Evolutionary conservation across 2,329 filamentous ascomycete genomes (phyloP), one percentile per base, ranked within the genome.

Genomic region (Colletotrichum destructivum): DNA sequence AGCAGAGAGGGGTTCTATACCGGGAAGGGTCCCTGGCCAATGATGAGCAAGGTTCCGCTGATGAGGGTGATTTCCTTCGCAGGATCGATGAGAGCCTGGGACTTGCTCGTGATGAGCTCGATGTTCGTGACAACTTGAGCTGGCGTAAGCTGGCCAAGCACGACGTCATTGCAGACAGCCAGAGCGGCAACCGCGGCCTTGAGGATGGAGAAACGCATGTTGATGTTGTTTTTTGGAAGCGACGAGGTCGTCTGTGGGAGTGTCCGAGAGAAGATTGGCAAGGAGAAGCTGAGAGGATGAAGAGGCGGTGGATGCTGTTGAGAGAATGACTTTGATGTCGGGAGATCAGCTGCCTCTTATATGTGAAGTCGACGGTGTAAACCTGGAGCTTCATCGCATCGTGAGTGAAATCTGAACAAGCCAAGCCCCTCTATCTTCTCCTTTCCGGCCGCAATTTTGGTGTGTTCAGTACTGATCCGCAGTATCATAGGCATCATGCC

Each of bases 1-100:
- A 11, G 8, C 4, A 1, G 5, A 51, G 15, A 26, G 21, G 18
- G 38, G 35, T 68, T 31, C 31, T 12, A 71, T 74, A 80, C 78
- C 4, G 79, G 78, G 72, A 79, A 78, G 2, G 78, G 78, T 2
- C 80, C 80, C 38, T 66, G 74, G 18, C 79, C 79, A 12, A 77
- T 59, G 11, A 76, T 3, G 9, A 80, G 64, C 18, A 81, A 68
- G 4, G 76, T 74, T 0, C 73, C 77, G 47, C 76, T 80, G 63
- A 79, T 1, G n/a, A 77, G 5, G 44, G 47, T 75, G 60, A 82
- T 78, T 15, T 44, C 65, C n/a, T 77, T 38, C 1, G 79, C 79
- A 18, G 77, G 76, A 0, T 23, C 62, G 49, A 79, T 75, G 4
- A 81, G 76, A 6, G 57, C 72, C 38, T 76, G 68, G 1, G 79